Evolutionary conservation across 2,329 filamentous ascomycete species (phyloP).

Genomic region (Aureobasidium sp.): DNA sequence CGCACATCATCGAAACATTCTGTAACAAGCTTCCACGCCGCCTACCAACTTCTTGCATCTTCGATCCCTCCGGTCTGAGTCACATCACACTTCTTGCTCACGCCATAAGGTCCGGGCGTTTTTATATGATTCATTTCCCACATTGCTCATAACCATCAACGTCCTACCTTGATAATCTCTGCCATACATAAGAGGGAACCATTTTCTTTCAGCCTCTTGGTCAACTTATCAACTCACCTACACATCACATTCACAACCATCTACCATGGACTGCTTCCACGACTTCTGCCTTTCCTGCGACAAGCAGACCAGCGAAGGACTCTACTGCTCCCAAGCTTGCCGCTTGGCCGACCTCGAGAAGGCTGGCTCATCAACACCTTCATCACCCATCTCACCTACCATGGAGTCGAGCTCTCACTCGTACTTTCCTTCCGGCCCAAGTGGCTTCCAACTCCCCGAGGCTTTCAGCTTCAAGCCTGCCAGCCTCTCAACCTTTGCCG

Average conservation of each 20-base stretch:
- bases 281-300: constrained; percentile 94
- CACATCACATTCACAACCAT: neutral
- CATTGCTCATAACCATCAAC: constrained; percentile 13
- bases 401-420: constrained; percentile 5
- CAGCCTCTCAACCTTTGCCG: constrained; percentile 28
- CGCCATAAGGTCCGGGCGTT: constrained; percentile 13
- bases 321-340: constrained; percentile 91
- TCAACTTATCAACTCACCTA: neutral
- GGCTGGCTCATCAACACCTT: constrained; percentile 35
- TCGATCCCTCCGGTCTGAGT: constrained; percentile 1
- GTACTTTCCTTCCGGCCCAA: constrained; percentile 8
- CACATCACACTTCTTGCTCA: constrained; percentile 11
- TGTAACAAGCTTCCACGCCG: constrained; percentile 3
- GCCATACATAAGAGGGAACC: neutral
- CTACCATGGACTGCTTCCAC: constrained; percentile 61
- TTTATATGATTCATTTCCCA: constrained; percentile 13
- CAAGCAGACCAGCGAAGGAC: constrained; percentile 69
- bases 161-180: constrained; percentile 13
- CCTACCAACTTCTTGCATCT: constrained; percentile 5
- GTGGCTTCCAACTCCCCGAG: constrained; percentile 57
- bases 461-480: constrained; percentile 31
- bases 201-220: neutral
- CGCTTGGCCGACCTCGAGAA: constrained; percentile 79
- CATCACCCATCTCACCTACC: constrained; percentile 22
- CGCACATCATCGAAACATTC: constrained; percentile 9